These are phyloP conservation scores for Leccinum pachyderme DNA, from an alignment of 1,284 basidiomycete species.

Conservation along the genomic window DNA sequence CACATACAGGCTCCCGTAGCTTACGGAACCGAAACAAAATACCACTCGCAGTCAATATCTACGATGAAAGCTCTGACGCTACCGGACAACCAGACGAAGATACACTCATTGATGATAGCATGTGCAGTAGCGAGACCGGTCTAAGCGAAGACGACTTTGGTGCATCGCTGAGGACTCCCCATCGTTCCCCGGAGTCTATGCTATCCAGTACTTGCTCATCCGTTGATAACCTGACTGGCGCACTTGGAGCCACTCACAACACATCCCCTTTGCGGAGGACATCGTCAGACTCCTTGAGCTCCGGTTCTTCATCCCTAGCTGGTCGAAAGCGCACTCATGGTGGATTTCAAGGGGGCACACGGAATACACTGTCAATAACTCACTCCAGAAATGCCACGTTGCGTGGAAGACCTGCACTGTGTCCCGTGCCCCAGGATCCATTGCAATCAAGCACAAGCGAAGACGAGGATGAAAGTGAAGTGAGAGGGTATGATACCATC, in stretches of 20 bases:
- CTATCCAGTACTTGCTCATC: conserved; percentile 38
- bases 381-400: conserved; percentile 26
- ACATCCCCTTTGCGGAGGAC: conserved; percentile 45
- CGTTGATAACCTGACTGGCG: conserved; percentile 40
- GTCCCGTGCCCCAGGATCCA: conserved; percentile 9
- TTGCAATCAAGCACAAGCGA: conserved; percentile 26
- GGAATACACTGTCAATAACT: conserved; percentile 2
- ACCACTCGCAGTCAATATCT: conserved; percentile 5
- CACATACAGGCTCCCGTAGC: conserved; percentile 55
- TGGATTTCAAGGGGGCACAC: conserved; percentile 7
- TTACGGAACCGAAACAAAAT: conserved; percentile 49
- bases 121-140: conserved; percentile 28
- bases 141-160: conserved; percentile 55
- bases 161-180: conserved; percentile 63
- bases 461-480: conserved; percentile 19
- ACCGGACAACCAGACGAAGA: conserved; percentile 22
- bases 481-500: conserved; percentile 5
- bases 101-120: conserved; percentile 21
- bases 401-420: conserved; percentile 20
- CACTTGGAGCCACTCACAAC: conserved; percentile 45
- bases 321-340: conserved; percentile 36
- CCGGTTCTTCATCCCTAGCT: conserved; percentile 36
- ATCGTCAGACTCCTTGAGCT: conserved; percentile 43
- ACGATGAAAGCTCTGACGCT: conserved; percentile 18
- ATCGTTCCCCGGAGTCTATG: conserved; percentile 28